Evolutionary conservation across 73 alveolate species (phyloP).

Genomic region (Tetrahymena elliotti): DNA sequence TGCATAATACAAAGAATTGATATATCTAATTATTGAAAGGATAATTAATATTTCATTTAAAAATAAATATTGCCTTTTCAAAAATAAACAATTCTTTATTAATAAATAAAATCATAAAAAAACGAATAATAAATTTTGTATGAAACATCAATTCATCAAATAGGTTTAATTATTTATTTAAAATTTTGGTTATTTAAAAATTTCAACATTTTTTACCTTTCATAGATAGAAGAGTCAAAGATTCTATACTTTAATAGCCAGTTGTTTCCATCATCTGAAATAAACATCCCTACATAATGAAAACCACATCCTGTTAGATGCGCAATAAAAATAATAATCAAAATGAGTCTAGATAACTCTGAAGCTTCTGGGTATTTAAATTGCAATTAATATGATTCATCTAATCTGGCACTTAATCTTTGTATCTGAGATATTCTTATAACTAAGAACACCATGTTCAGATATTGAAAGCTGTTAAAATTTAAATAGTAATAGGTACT

Average conservation of each 20-base stretch:
- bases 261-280: background rate
- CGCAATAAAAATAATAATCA: background rate
- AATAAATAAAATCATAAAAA: no score
- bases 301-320: background rate
- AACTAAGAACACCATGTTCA: background rate
- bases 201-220: background rate
- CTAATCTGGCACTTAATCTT: background rate
- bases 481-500: background rate
- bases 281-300: background rate
- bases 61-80: no score
- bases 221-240: background rate
- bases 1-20: conserved; percentile 50
- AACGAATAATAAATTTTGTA: no score
- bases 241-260: background rate
- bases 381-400: background rate
- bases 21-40: conserved; percentile 40
- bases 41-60: background rate
- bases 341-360: background rate
- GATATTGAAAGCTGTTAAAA: background rate
- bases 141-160: no score
- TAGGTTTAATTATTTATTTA: no score
- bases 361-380: background rate
- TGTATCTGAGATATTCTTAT: background rate
- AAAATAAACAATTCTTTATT: no score
- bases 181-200: no score